A percentile compares a stretch with the other conserved stretches of the same genome.
These are phyloP conservation scores for Helicostylum pulchrum DNA, from an alignment of 192 early-diverging fungal species.

Conservation along the genomic window DNA sequence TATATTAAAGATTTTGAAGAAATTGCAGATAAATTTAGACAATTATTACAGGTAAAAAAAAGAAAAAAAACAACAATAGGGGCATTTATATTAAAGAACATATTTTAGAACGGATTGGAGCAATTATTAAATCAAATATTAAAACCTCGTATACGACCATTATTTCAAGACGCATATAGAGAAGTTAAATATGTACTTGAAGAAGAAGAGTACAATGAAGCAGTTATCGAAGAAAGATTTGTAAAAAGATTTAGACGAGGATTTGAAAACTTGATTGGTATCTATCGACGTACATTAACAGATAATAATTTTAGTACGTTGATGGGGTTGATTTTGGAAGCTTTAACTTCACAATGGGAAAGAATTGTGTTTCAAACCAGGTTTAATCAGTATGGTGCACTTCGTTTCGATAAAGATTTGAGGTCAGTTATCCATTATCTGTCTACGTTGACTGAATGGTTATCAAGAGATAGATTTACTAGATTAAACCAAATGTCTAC, in stretches of 20 bases:
- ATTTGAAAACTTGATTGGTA: conserved; percentile 43
- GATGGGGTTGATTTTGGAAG: conserved; percentile 64
- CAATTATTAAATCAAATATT: conserved; percentile 77
- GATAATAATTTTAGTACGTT: conserved; percentile 66
- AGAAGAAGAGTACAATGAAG: conserved; percentile 89
- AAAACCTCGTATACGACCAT: conserved; percentile 72
- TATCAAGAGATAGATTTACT: conserved; percentile 73
- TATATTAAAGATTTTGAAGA: conserved; percentile 56
- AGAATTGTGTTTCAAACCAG: conserved; percentile 77
- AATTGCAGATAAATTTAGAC: conserved; percentile 60
- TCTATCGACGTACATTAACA: conserved; percentile 54
- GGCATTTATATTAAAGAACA: not conserved
- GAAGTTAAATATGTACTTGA: conserved; percentile 88
- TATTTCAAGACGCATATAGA: conserved; percentile 78
- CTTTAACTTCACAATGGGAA: conserved; percentile 81
- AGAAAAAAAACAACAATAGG: conserved; percentile 10
- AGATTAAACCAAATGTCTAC: conserved; percentile 83
- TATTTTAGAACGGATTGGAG: conserved; percentile 56
- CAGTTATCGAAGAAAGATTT: conserved; percentile 77
- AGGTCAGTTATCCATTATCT: conserved; percentile 68
- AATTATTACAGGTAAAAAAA: conserved; percentile 55
- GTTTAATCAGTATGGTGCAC: conserved; percentile 90
- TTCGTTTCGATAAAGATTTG: conserved; percentile 92
- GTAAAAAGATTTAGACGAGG: conserved; percentile 76
- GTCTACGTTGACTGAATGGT: conserved; percentile 54